Evolutionary conservation across 331 rosid genomes (phyloP).

Genomic region (Quercus phellos): DNA sequence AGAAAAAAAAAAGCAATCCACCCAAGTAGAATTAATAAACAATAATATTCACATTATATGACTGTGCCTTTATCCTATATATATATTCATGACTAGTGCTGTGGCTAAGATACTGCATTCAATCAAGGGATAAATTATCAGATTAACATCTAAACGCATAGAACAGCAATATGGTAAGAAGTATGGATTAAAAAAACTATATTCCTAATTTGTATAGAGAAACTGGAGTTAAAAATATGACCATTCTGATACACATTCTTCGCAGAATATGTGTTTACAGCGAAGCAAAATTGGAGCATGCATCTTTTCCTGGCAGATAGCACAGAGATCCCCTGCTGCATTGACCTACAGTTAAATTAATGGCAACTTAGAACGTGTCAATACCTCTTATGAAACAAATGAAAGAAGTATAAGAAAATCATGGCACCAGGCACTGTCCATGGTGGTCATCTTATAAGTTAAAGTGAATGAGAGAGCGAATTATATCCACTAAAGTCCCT

Average conservation of each 20-base stretch:
- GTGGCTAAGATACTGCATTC: too few species aligned
- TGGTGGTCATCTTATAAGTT: neutral
- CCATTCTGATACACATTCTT: conserved; percentile 99
- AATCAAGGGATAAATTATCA: neutral
- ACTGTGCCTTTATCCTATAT: too few species aligned
- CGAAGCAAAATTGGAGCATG: conserved; percentile 85
- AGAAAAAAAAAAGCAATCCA: too few species aligned
- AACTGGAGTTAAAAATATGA: conserved; percentile 13
- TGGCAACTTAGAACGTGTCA: conserved; percentile 9
- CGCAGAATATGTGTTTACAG: conserved; percentile 95
- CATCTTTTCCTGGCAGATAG: conserved; percentile 99
- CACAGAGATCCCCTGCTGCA: conserved; percentile 93
- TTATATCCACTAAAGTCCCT: too few species aligned
- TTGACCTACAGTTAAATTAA: conserved; percentile 56
- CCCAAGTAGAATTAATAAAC: too few species aligned
- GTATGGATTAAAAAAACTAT: neutral
- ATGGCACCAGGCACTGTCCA: neutral
- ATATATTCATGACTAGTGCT: too few species aligned
- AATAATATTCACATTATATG: too few species aligned
- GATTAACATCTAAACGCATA: neutral
- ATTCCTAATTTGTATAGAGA: neutral
- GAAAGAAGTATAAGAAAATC: neutral
- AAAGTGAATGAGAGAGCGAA: neutral
- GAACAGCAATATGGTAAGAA: neutral
- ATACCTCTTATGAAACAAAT: neutral